phyloP scores from a whole-genome alignment of 768 basidiomycete genomes.

The Albatrellus ellisii region DNA sequence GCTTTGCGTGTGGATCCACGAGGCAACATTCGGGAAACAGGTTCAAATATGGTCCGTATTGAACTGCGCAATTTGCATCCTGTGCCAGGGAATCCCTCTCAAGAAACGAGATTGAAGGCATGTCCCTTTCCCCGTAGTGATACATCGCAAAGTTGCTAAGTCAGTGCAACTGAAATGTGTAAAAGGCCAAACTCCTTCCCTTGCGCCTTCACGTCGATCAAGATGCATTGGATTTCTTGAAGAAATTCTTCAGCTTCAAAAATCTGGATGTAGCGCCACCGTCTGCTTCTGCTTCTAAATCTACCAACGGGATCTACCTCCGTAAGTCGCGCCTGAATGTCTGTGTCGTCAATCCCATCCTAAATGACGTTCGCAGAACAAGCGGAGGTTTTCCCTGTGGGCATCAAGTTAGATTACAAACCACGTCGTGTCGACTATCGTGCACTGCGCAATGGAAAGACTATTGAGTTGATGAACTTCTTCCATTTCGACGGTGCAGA shows the following conservation, averaged over 20 bases:
- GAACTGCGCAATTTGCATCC: slow-evolving; percentile 70
- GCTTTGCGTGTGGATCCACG: slow-evolving; percentile 71
- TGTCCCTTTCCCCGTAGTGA: slow-evolving; percentile 18
- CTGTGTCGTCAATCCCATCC: not conserved
- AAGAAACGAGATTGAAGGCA: slow-evolving; percentile 73
- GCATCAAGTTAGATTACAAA: slow-evolving; percentile 96
- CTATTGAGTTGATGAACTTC: slow-evolving; percentile 98
- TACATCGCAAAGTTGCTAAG: not conserved
- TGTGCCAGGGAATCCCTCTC: slow-evolving; percentile 45
- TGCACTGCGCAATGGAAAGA: slow-evolving; percentile 79
- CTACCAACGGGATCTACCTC: slow-evolving; percentile 48
- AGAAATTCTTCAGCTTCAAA: slow-evolving; percentile 89
- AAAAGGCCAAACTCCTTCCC: slow-evolving; percentile 80
- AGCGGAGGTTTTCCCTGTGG: slow-evolving; percentile 90
- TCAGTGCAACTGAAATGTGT: too few species aligned
- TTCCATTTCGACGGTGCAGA: slow-evolving; percentile 99
- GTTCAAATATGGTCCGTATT: slow-evolving; percentile 85
- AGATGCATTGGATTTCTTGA: slow-evolving; percentile 95
- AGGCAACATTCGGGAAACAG: slow-evolving; percentile 84
- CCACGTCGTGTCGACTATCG: slow-evolving; percentile 92
- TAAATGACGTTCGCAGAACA: slow-evolving; percentile 40
- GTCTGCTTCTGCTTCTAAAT: slow-evolving; percentile 15
- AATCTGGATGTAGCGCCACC: slow-evolving; percentile 34
- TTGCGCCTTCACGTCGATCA: slow-evolving; percentile 92
- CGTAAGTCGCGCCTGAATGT: slow-evolving; percentile 33